Conservation (phyloP, 2,329 filamentous ascomycete species). For the Hysterium pulicare region DNA sequence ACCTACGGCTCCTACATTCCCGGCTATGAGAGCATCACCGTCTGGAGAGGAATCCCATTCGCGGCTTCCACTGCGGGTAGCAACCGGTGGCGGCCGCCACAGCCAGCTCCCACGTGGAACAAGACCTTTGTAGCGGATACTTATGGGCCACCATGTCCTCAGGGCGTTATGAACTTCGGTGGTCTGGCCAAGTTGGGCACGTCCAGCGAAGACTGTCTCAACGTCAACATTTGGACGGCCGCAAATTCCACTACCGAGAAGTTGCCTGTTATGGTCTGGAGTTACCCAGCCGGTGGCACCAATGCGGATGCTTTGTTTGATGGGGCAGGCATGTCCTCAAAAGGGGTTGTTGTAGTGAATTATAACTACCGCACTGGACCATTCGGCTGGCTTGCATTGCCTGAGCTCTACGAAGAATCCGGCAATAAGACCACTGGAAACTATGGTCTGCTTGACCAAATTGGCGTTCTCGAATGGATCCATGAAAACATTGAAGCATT, state of each 20-base stretch:
- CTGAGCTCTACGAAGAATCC: constrained; percentile 11
- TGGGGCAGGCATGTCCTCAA: constrained; percentile 52
- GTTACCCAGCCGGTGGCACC: constrained; percentile 53
- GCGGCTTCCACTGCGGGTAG: no score
- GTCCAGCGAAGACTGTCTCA: constrained; percentile 41
- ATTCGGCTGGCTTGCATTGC: constrained; percentile 54
- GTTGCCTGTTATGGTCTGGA: constrained; percentile 46
- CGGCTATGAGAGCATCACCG: no score
- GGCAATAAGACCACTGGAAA: no score
- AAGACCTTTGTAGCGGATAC: constrained; percentile 2
- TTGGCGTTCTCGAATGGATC: constrained; percentile 52
- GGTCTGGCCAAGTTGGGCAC: background rate
- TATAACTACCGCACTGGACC: constrained; percentile 57
- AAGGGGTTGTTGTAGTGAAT: constrained; percentile 54
- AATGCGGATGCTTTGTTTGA: constrained; percentile 41
- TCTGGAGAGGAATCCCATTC: no score
- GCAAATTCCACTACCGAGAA: constrained; percentile 29
- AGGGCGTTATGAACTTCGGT: no score
- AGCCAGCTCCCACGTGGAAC: no score
- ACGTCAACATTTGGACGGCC: constrained; percentile 45
- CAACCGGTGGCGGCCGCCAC: no score
- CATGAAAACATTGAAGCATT: constrained; percentile 50
- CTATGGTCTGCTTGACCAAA: constrained; percentile 53
- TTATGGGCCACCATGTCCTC: constrained; percentile 7
- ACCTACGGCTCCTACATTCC: no score